Evolutionary conservation across 805 yeast genomes (phyloP).

Genomic region (Candida loeiensis): DNA sequence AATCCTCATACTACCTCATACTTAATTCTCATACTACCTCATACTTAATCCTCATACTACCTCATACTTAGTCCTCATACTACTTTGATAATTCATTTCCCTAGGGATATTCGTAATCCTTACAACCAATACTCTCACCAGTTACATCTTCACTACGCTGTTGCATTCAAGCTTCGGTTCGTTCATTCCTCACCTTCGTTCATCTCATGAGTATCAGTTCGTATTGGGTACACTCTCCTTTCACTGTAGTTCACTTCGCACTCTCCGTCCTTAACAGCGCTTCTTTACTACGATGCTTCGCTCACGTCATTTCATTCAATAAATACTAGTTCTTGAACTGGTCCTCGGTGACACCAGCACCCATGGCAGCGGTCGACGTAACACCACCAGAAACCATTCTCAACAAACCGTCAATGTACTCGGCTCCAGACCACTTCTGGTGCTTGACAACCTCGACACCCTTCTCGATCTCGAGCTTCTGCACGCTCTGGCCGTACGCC

Average conservation of each 20-base stretch:
- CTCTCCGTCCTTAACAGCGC: background rate
- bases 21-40: no score
- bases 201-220: background rate
- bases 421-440: constrained; percentile 99
- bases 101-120: no score
- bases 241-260: background rate
- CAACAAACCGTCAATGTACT: constrained; percentile 86
- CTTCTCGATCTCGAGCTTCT: constrained; percentile 78
- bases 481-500: constrained; percentile 88
- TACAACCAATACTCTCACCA: no score
- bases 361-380: constrained; percentile 96
- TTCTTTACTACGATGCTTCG: background rate
- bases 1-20: no score
- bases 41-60: no score
- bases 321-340: constrained; percentile 62
- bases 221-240: background rate
- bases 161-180: background rate
- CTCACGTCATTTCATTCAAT: constrained; percentile 1
- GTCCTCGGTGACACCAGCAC: constrained; percentile 95
- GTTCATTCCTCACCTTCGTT: background rate
- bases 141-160: no score
- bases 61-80: no score
- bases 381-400: constrained; percentile 93
- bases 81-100: no score
- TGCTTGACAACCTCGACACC: constrained; percentile 96